Evolutionary conservation across 768 basidiomycete genomes (phyloP).

Genomic region (Cyclocybe aegerita): DNA sequence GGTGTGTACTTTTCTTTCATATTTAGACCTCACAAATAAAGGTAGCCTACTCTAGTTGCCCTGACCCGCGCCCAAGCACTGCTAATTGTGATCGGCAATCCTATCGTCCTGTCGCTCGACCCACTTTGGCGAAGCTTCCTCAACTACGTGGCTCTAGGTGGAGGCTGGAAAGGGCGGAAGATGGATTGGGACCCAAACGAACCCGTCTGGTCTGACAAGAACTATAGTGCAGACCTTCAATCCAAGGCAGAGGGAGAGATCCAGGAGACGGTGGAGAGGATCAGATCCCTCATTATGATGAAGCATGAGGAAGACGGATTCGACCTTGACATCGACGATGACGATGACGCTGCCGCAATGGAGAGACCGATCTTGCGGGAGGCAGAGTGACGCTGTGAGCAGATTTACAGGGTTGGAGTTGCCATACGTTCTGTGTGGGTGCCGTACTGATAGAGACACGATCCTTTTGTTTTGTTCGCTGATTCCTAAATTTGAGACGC

Average conservation of each 20-base stretch:
- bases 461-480: too few species aligned
- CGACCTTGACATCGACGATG: constrained; percentile 25
- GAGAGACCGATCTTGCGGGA: constrained; percentile 32
- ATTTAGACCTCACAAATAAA: not conserved
- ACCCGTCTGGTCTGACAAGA: constrained; percentile 25
- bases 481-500: too few species aligned
- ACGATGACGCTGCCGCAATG: constrained; percentile 23
- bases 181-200: constrained; percentile 32
- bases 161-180: constrained; percentile 52
- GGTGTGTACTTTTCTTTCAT: constrained; percentile 30
- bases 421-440: too few species aligned
- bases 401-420: too few species aligned
- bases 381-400: constrained; percentile 20
- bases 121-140: constrained; percentile 61
- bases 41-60: constrained; percentile 42
- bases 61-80: constrained; percentile 66
- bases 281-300: constrained; percentile 31
- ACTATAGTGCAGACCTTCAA: constrained; percentile 33
- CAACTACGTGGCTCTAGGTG: constrained; percentile 47
- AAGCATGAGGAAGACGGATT: constrained; percentile 26
- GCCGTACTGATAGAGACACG: too few species aligned
- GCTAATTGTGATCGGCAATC: constrained; percentile 63
- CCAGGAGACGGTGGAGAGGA: constrained; percentile 34
- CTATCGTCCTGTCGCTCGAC: constrained; percentile 54
- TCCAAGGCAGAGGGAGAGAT: constrained; percentile 29